Evolutionary conservation across 768 basidiomycete genomes (phyloP), one percentile per base, ranked within the genome.

Genomic region (Gymnopilus dilepis): DNA sequence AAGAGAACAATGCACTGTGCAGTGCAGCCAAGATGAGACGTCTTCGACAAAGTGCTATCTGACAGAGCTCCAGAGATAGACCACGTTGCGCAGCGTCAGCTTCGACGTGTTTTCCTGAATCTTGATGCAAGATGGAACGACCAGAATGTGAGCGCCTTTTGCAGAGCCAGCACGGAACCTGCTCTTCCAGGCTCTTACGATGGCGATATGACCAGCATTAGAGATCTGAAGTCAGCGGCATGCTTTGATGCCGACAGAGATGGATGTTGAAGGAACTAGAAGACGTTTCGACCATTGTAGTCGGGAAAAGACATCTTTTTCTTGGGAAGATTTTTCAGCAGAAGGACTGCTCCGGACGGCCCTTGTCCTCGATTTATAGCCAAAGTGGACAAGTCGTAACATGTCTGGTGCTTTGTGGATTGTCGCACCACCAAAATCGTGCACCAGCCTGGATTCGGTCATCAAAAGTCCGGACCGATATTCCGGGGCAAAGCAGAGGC

Each of bases 41-140:
- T 34, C 2, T 52, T 52, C 15, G n/a, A 0, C 13, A 6, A 52
- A 1, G 7, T 34, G 51, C 34, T 3, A 37, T 11, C 2, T 52
- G 31, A 37, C 22, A 22, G 15, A 1, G 50, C 34, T 15, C 33
- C 34, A 37, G 2, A 11, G 34, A 37, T 15, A 15, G 2, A 37
- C 34, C 43, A 52, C 51, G 51, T 52, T 52, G 33, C 51, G 34
- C 30, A 52, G 33, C 51, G 51, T 52, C 19, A 52, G 51, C 17
- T 31, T 33, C 19, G 31, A 52, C 33, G 51, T 37, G 51, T n/a
- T n/a, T n/a, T n/a, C n/a, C n/a, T n/a, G n/a, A n/a, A n/a, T n/a
- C n/a, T n/a, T n/a, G 11, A 19, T 24, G 33, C 6, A 24, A 47
- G 21, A 24, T 1, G 9, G 24, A 12, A 8, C 5, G 43, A 45